Evolutionary conservation across 75 land plant genomes (phyloP), one percentile per base, ranked within the genome.

Genomic region (Selaginella moellendorffii): DNA sequence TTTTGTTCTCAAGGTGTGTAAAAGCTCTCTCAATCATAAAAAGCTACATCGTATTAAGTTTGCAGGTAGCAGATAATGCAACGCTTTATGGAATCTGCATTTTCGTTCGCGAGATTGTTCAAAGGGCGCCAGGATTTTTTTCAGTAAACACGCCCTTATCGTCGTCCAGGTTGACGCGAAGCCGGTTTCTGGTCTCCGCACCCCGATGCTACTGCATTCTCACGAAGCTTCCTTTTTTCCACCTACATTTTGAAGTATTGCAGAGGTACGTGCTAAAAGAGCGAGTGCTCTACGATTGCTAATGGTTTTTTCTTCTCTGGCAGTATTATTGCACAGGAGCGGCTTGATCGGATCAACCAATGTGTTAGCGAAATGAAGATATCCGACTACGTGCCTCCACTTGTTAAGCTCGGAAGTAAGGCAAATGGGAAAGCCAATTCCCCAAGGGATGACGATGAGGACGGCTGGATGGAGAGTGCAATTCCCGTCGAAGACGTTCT

Each of bases 311-410:
- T n/a, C n/a, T n/a, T n/a, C n/a, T n/a, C n/a, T n/a, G n/a, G n/a
- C 87, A 95, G 99, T 63, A 95, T 95, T 46, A 82, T 95, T 66
- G 81, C 99, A 54, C 96, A 95, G 75, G 96, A 95, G 77, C 96
- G 99, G 17, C 69, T 95, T 60, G 86, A 95, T 25, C 72, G 99
- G 59, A 86, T 95, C 64, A 89, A 93, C 28, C 74, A 86, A 46
- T 86, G 81, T 72, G 85, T 86, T 53, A 80, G 31, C 59, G 91
- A 89, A 53, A 79, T 95, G 78, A 52, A 81, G 18, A 63, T 27
- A 25, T 42, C 67, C 61, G 85, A 84, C 52, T 51, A 52, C 36
- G 26, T 71, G 30, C 80, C 96, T 26, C 80, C 81, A 36, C 53
- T 36, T 30, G 51, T 72, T 22, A 79, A 53, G 53, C 60, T 53